Base-by-base conservation (phyloP, 2,329 filamentous ascomycete genomes). In the Elsinoe ampelina region DNA sequence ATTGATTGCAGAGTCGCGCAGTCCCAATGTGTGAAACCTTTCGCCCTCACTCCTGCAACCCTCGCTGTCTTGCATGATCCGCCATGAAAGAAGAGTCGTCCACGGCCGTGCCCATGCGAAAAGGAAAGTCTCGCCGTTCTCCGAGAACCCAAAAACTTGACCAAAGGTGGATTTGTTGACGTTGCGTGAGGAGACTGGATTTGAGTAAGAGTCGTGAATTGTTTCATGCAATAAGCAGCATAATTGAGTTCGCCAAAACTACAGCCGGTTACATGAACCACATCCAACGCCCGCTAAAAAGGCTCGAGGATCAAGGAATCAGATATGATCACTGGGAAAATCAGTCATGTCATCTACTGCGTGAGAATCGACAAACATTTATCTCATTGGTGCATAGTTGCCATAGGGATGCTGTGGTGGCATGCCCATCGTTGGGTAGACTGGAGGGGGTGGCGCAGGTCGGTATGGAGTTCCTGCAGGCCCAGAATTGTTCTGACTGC, bases 401-500 rank as follows among this genome's bases (percentile, higher is more conserved):
- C 78, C 78, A 67, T 83, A 84, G 58, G 80, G 80, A 70, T 84
- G 77, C 63, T 77, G 73, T 20, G 81, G 81, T 61, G 81, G 79
- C 77, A 85, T 84, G 19, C 58, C 58, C 81, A 85, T 85, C 61
- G 80, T 79, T 57, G 83, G 83, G 71, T 84, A 87, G 68, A 87
- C 84, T 36, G 85, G 85, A 64, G 85, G 85, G 42, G 85, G 85
- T 60, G 93, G 93, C 52, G 93, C 93, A 61, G 93, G 93, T 62
- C 93, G 87, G 76, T 98, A 97, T 58, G 93, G 93, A 64, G 93
- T 97, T 63, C 93, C 93, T 59, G 95, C 93, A 55, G 85, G 85
- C 58, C 93, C 93, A 61, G 92, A 97, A 80, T 98, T 98, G 83
- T 97, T 98, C 80, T 98, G 93, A 57, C 88, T 95, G 62, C 93